Conservation (phyloP, 495 filamentous ascomycete genomes). For the Podospora sp. region DNA sequence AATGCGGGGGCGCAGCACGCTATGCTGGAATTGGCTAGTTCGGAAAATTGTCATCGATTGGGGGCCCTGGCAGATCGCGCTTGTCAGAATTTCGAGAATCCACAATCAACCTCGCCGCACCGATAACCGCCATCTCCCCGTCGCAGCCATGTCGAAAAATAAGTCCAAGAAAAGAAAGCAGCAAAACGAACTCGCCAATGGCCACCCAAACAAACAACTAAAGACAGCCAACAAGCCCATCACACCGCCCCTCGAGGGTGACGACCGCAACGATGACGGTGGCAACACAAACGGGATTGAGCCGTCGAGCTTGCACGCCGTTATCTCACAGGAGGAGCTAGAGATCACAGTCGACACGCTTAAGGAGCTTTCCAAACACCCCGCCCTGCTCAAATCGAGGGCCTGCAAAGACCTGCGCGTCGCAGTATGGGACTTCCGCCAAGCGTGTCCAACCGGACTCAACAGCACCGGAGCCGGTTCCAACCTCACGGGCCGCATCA, state of each 20-base stretch:
- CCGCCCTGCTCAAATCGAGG: slow-evolving; percentile 48
- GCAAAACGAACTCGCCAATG: slow-evolving; percentile 21
- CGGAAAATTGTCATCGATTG: not conserved
- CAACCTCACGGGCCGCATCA: slow-evolving; percentile 45
- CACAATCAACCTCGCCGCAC: not conserved
- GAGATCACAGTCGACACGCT: slow-evolving; percentile 51
- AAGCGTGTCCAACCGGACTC: slow-evolving; percentile 48
- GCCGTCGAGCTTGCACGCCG: slow-evolving; percentile 38
- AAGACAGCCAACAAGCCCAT: slow-evolving; percentile 29
- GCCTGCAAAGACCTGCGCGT: slow-evolving; percentile 49
- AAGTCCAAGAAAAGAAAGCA: slow-evolving; percentile 36
- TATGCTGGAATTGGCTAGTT: not conserved
- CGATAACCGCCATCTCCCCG: not conserved
- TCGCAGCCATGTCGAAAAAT: slow-evolving; percentile 29
- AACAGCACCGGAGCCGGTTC: slow-evolving; percentile 34
- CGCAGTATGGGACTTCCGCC: slow-evolving; percentile 50
- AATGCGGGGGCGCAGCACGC: not conserved
- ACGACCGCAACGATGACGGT: slow-evolving; percentile 10
- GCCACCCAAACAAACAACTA: slow-evolving; percentile 32
- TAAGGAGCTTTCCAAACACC: slow-evolving; percentile 41
- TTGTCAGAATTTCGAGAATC: not conserved
- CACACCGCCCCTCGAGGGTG: slow-evolving; percentile 38
- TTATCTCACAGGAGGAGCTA: slow-evolving; percentile 48
- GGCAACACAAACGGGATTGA: slow-evolving; percentile 17
- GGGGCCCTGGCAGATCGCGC: not conserved